Conservation (phyloP, 1,284 basidiomycete genomes). For the Ustilago nuda region DNA sequence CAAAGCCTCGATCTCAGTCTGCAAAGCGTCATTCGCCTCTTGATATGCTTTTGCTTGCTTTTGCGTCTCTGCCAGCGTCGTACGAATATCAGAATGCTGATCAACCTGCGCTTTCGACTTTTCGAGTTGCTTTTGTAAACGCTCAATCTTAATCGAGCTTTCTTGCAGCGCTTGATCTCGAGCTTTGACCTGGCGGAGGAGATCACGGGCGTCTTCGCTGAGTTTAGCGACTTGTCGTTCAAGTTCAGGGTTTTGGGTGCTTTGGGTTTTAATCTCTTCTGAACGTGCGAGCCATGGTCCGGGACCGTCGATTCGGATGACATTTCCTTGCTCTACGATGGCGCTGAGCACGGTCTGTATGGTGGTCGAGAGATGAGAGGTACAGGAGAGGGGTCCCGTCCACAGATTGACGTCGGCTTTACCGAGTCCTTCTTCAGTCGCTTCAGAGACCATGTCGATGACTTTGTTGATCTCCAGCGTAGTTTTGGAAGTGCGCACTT, state of each 20-base stretch:
- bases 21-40: conserved; percentile 91
- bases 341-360: conserved; percentile 53
- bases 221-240: conserved; percentile 86
- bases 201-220: conserved; percentile 87
- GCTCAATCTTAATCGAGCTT: conserved; percentile 87
- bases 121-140: conserved; percentile 92
- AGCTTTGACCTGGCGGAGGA: conserved; percentile 78
- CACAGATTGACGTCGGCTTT: conserved; percentile 40
- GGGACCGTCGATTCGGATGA: conserved; percentile 57
- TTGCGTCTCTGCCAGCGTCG: conserved; percentile 80
- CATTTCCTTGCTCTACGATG: conserved; percentile 61
- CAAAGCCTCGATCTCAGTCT: conserved; percentile 84
- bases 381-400: conserved; percentile 39
- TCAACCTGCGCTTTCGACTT: conserved; percentile 85
- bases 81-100: conserved; percentile 82
- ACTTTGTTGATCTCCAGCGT: conserved; percentile 44
- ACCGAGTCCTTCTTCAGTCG: conserved; percentile 51
- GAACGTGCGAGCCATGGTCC: conserved; percentile 88
- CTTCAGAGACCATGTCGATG: conserved; percentile 42
- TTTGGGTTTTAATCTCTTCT: conserved; percentile 83
- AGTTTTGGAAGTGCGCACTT: conserved; percentile 50
- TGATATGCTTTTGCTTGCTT: conserved; percentile 89
- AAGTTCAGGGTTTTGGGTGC: conserved; percentile 88
- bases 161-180: conserved; percentile 93
- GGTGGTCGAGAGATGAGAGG: conserved; percentile 45